Percentiles rank a stretch among this genome's conserved stretches.
Evolutionary conservation across 2,329 filamentous ascomycete genomes (phyloP).

Genomic region (Aspergillus sp.): DNA sequence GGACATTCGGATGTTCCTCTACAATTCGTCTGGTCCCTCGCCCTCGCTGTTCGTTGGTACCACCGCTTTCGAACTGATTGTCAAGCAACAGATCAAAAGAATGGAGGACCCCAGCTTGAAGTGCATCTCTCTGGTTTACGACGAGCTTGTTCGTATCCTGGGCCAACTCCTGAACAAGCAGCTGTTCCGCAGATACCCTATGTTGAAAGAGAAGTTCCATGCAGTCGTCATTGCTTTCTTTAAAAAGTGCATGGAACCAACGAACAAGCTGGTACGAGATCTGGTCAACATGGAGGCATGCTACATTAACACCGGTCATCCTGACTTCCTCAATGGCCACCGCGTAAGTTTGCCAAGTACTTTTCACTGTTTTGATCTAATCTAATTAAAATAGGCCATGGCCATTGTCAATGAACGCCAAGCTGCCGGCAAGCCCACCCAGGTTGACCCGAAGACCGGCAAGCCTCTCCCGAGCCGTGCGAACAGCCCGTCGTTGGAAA

Average conservation of each 20-base stretch:
- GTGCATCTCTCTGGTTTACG: slow-evolving; percentile 94
- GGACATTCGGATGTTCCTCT: slow-evolving; percentile 92
- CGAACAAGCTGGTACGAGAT: slow-evolving; percentile 92
- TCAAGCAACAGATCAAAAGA: slow-evolving; percentile 97
- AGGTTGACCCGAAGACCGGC: slow-evolving; percentile 97
- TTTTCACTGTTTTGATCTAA: not conserved
- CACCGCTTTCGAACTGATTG: slow-evolving; percentile 95
- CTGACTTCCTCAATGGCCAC: slow-evolving; percentile 94
- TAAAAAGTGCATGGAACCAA: slow-evolving; percentile 97
- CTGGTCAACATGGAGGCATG: slow-evolving; percentile 92
- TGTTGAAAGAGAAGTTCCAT: slow-evolving; percentile 94
- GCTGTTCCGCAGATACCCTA: slow-evolving; percentile 87
- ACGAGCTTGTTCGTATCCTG: slow-evolving; percentile 93
- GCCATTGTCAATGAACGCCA: slow-evolving; percentile 94
- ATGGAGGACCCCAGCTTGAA: slow-evolving; percentile 94
- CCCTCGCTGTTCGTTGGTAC: slow-evolving; percentile 96
- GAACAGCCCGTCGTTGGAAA: slow-evolving; percentile 65
- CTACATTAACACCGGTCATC: slow-evolving; percentile 98
- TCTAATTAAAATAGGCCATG: slow-evolving; percentile 61
- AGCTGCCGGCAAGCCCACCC: slow-evolving; percentile 72
- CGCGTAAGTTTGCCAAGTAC: slow-evolving; percentile 48
- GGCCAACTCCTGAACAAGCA: slow-evolving; percentile 82
- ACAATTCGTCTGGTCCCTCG: slow-evolving; percentile 98
- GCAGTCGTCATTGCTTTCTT: slow-evolving; percentile 87
- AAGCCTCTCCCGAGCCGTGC: slow-evolving; percentile 81